Percentiles rank a stretch among this genome's conserved stretches.
These are phyloP conservation scores for Chaetomiaceae sp. DNA, from an alignment of 2,329 filamentous ascomycete species.

Conservation along the genomic window DNA sequence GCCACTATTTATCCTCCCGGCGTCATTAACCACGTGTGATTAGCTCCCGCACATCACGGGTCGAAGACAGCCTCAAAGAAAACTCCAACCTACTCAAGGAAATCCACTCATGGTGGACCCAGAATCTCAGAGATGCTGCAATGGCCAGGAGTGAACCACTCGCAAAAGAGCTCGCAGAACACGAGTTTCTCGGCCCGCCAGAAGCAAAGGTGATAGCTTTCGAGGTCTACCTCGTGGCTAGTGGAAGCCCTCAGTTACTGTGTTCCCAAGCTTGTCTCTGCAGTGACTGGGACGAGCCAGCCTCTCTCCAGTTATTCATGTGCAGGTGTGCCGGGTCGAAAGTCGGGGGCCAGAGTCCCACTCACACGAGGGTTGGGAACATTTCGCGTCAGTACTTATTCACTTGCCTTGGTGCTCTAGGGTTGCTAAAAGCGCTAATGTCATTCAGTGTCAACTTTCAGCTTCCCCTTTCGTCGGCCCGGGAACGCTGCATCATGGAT, in stretches of 20 bases:
- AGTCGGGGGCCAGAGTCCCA: neutral
- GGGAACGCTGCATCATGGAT: slow-evolving; percentile 5
- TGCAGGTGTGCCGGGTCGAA: neutral
- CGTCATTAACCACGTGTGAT: too few species aligned
- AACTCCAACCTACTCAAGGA: slow-evolving; percentile 11
- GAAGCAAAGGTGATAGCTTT: neutral
- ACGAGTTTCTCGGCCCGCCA: neutral
- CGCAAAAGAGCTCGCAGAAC: neutral
- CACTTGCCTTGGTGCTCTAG: too few species aligned
- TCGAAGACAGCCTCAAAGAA: slow-evolving; percentile 11
- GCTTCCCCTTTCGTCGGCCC: slow-evolving; percentile 12
- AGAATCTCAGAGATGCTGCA: slow-evolving; percentile 8
- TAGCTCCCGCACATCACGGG: slow-evolving; percentile 15
- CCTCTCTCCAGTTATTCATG: neutral
- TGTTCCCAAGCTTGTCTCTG: neutral
- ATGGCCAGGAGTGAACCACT: neutral
- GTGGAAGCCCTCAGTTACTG: neutral
- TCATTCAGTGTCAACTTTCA: slow-evolving; percentile 11
- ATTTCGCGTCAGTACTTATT: slow-evolving; percentile 3
- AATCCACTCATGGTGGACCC: slow-evolving; percentile 16
- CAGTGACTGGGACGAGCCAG: neutral
- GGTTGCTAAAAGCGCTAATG: neutral
- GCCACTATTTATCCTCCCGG: too few species aligned
- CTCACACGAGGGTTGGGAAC: neutral
- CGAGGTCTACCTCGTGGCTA: neutral